Evolutionary conservation across 1,284 basidiomycete species (phyloP).

Genomic region (Meira miltonrushii): DNA sequence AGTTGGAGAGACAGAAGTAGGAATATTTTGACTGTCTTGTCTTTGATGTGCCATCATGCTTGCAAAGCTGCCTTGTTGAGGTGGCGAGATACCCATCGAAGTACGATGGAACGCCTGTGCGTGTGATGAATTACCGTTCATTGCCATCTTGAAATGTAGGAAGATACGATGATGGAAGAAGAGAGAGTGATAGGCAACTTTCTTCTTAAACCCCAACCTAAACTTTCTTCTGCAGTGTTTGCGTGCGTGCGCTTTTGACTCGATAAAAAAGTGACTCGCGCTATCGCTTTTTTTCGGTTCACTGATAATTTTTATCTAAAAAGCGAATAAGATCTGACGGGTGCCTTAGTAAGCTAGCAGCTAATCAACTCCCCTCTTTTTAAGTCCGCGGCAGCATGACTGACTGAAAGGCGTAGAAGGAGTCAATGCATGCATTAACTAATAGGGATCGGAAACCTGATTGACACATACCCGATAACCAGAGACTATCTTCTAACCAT

Average conservation of each 20-base stretch:
- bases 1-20: constrained; percentile 1
- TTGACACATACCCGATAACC: not conserved
- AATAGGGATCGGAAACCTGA: not conserved
- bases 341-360: no score
- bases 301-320: no score
- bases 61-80: constrained; percentile 26
- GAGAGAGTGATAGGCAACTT: no score
- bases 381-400: not conserved
- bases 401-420: no score
- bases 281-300: no score
- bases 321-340: no score
- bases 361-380: no score
- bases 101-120: constrained; percentile 40
- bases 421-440: not conserved
- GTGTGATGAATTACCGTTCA: constrained; percentile 10
- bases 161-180: not conserved
- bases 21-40: constrained; percentile 17
- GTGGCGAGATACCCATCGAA: constrained; percentile 34
- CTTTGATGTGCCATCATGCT: constrained; percentile 42
- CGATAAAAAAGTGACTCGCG: not conserved
- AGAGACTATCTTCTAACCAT: not conserved
- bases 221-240: no score
- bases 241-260: no score
- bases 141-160: not conserved
- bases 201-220: no score